A percentile compares a stretch with the other conserved stretches of the same genome.
These are phyloP conservation scores for Xanthoconium separans DNA, from an alignment of 1,284 basidiomycete species.

Conservation along the genomic window DNA sequence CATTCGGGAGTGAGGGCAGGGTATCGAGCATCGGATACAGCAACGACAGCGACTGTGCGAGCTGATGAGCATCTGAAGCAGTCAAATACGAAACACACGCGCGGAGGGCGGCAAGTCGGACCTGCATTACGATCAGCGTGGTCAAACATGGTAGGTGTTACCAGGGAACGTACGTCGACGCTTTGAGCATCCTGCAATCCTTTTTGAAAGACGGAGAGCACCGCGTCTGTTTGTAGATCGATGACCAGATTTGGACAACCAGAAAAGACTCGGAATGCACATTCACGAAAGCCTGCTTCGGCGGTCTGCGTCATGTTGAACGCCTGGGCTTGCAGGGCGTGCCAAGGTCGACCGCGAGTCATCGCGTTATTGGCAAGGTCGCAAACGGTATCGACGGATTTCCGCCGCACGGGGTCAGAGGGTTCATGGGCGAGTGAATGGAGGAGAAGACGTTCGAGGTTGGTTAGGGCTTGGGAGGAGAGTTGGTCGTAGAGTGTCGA, in stretches of 20 bases:
- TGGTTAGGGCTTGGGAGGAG: conserved; percentile 58
- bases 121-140: conserved; percentile 28
- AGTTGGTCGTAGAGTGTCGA: conserved; percentile 72
- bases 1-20: conserved; percentile 52
- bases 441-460: conserved; percentile 68
- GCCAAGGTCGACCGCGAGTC: conserved; percentile 73
- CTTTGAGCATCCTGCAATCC: conserved; percentile 64
- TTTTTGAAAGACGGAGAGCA: conserved; percentile 59
- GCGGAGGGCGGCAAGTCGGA: conserved; percentile 53
- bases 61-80: conserved; percentile 53
- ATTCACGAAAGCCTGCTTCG: conserved; percentile 42
- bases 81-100: conserved; percentile 65
- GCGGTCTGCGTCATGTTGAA: conserved; percentile 60
- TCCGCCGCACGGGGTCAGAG: conserved; percentile 55
- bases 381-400: conserved; percentile 69
- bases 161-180: conserved; percentile 50
- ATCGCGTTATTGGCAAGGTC: conserved; percentile 74
- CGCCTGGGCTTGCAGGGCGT: conserved; percentile 66
- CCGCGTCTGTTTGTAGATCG: conserved; percentile 67
- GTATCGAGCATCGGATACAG: conserved; percentile 69
- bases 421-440: conserved; percentile 64
- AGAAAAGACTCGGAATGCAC: conserved; percentile 60
- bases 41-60: conserved; percentile 54
- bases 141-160: background rate
- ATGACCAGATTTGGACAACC: conserved; percentile 69